phyloP scores from a whole-genome alignment of 78 protist species.

The Pigoraptor vietnamica region DNA sequence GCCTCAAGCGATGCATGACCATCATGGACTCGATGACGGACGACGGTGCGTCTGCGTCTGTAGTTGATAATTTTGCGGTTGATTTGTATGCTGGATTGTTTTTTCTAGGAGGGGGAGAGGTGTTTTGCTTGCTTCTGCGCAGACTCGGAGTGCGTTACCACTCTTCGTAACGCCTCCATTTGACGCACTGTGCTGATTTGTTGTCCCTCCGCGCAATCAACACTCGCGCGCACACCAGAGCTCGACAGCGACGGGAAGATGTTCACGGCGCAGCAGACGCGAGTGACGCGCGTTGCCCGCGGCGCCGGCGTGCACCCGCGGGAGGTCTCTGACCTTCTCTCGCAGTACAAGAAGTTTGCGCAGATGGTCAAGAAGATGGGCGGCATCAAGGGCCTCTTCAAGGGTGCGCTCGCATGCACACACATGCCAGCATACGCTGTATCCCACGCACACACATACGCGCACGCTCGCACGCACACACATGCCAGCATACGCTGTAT shows the following conservation, averaged over 20 bases:
- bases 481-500: not conserved
- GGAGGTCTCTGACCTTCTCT: not conserved
- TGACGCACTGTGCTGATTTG: slow-evolving; percentile 21
- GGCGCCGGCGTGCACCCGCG: slow-evolving; percentile 22
- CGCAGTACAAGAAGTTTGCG: slow-evolving; percentile 43
- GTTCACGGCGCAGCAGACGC: not conserved
- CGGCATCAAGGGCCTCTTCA: slow-evolving; percentile 24
- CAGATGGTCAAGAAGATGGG: slow-evolving; percentile 61
- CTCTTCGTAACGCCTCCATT: too few species aligned
- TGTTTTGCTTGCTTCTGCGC: too few species aligned
- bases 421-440: slow-evolving; percentile 2
- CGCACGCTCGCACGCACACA: too few species aligned
- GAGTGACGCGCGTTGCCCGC: slow-evolving; percentile 31
- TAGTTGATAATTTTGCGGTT: not conserved
- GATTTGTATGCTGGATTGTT: too few species aligned
- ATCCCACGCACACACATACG: too few species aligned
- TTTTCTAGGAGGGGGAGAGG: slow-evolving; percentile 1
- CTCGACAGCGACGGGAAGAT: slow-evolving; percentile 32
- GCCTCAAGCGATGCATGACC: slow-evolving; percentile 73
- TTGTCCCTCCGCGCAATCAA: not conserved
- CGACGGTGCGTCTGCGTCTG: not conserved
- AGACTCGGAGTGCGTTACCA: too few species aligned
- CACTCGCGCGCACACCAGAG: too few species aligned
- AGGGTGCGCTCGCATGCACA: not conserved
- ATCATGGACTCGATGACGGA: slow-evolving; percentile 93